Base-by-base conservation (phyloP, 108 stramenopile species). In the Fistulifera solaris region DNA sequence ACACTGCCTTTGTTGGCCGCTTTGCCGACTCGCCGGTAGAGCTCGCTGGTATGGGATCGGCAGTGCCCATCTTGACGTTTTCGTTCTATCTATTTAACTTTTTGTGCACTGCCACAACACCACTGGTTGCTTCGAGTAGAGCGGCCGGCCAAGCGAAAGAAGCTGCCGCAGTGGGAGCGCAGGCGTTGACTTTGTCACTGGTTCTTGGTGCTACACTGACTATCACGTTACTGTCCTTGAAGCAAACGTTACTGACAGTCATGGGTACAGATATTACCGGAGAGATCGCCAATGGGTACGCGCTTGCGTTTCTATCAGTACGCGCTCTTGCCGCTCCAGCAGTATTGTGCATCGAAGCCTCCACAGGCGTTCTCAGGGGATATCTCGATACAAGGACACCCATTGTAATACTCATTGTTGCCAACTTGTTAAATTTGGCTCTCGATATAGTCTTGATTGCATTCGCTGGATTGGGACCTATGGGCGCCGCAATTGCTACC, bases 301-400 rank as follows among this genome's bases (percentile, higher is more conserved):
- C 86, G n/a, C 58, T 58, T 8, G 66, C 70, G 38, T 92, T 92
- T 59, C 58, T 92, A 21, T 39, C 50, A 4, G 72, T 79, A 1
- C 71, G 86, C 8, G 77, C 84, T 5, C 38, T 87, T 39, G 84
- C 86, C 7, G 83, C 89, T 25, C 89, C 86, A 22, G 86, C 86
- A 5, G 84, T 87, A 14, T 68, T 92, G 53, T 52, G 68, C 23
- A 85, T 83, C 48, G 80, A 76, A 25, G 89, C 89, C 15, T 76
- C 76, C n/a, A 85, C 80, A 13, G 85, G 89, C 22, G 71, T 92
- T 16, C 52, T 92, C 53, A 70, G 89, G 38, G 89, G 89, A 0
- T 87, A 92, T 70, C 66, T 92, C 26, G 89, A 92, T 57, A 83
- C 89, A 25, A 85, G 73, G 41, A 87, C 86, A 0, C 83, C 89